Base-by-base conservation (phyloP, 2,329 filamentous ascomycete species). In the Dothistroma septosporum region DNA sequence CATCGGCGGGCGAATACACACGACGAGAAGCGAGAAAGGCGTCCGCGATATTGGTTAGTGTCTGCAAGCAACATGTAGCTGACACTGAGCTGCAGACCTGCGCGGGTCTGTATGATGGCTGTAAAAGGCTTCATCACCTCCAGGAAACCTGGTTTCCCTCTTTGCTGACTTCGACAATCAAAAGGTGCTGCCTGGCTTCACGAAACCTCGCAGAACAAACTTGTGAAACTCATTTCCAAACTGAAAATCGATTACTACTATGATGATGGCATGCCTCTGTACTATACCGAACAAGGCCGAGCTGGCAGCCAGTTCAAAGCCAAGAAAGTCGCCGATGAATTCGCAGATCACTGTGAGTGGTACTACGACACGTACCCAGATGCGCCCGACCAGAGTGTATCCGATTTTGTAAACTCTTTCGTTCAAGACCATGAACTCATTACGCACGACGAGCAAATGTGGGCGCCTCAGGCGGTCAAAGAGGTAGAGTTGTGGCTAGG, bases 251-350 rank as follows among this genome's bases (percentile, higher is more conserved):
- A 77, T 53, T 78, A 78, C 61, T 79, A 78, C 65, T 79, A 77
- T 66, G 77, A 79, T 66, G 77, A 79, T 57, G 77, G 77, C 11
- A 69, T 74, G 11, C 75, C 76, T 28, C 58, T 78, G 55, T 77
- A 77, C 65, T 77, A 74, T 58, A 78, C 76, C 44, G 72, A 74
- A 57, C 73, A 78, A 49, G 77, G 77, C 53, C 72, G 75, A 61
- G 73, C 76, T 48, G 76, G 77, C 31, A 72, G 75, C 49, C 77
- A 79, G 63, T 78, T 78, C 73, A 79, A 79, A 59, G 76, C 76
- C 21, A 79, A 79, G 67, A 79, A 79, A 61, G 76, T 78, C 24
- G 76, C 76, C 55, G 77, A 79, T 67, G 77, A 79, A 65, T 78
- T 77, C 61, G 76, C 76, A 32, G 76, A 78, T 63, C 76, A 76